Evolutionary conservation across 2,329 filamentous ascomycete genomes (phyloP), one percentile per base, ranked within the genome.

Genomic region (Chaetomium globosum): DNA sequence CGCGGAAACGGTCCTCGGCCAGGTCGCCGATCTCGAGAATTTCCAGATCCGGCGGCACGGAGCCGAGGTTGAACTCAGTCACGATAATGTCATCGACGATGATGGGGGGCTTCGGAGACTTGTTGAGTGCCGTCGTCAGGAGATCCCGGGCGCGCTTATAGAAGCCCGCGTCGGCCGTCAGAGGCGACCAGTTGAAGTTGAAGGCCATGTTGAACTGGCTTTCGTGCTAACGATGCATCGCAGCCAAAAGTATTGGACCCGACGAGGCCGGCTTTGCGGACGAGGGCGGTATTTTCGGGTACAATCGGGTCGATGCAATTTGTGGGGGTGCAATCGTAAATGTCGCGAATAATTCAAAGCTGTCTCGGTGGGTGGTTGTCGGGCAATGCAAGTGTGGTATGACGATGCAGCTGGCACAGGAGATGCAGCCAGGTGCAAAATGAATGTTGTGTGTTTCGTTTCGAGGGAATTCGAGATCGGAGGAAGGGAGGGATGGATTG

Each of bases 111-210:
- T 98, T 98, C 48, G 94, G 93, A 62, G 92, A 95, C 80, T 98
- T 98, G 85, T 99, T 99, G 74, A 99, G 84, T 43, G 95, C 95
- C 65, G 91, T 89, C 30, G 95, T 99, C 73, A 99, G 85, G 78
- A 98, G 90, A 77, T 98, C 93, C 77, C 93, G 91, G 59, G 95
- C 94, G 73, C 93, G 90, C 76, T 90, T 87, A 80, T 94, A 94
- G 79, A 95, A 95, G 73, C 88, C 87, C 74, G 92, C 94, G 81
- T 98, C 95, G 75, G 94, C 94, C 81, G 96, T 95, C 71, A 99
- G 85, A 76, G 95, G 95, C 86, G 93, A 97, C 95, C 95, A 99
- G 92, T 98, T 98, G 91, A 99, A 99, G 84, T 98, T 98, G 90
- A 99, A 99, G 73, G 95, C 95, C 95, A 99, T 99, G 80, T 80